Evolutionary conservation across 1,139 yeast genomes (phyloP), one percentile per base, ranked within the genome.

Genomic region (Kurtzmaniella quercitrusa): DNA sequence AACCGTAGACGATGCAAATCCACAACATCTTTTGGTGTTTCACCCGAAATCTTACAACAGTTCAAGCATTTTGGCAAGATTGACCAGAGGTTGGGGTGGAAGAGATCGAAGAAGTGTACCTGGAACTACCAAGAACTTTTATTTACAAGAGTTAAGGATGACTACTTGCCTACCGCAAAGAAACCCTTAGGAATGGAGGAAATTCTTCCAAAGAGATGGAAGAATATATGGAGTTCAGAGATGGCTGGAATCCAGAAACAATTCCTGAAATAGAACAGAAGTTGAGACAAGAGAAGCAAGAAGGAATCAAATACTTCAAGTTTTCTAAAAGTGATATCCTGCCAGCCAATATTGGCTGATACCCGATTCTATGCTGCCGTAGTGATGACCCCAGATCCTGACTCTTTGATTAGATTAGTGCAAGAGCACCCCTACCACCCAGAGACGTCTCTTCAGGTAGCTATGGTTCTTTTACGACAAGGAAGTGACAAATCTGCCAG

Each of bases 71-170:
- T n/a, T 84, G 49, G 80, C 84, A 9, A 72, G 80, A 45, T 62
- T 83, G 21, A 80, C 86, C 1, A 72, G 87, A 51, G 88, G 88
- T 17, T 88, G 95, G 94, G 84, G 89, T 39, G 95, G 95, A 0
- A 78, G 80, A 50, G 95, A 87, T 55, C 79, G 83, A 45, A 64
- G 84, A 41, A 68, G 80, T 11, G 78, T 86, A 5, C 91, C 95
- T 0, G 94, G 94, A 7, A 78, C 88, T 0, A 63, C 82, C 0
- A 71, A 89, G 48, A 84, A 84, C 63, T 87, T 41, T 68, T 79
- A 9, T 68, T 88, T 45, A 82, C 95, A 0, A 81, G 82, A 53
- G 80, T 88, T 36, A 77, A 84, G 57, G 91, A 86, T 49, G 94
- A 86, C 56, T 88, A 93, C 86, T 61, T 87, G 15, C 95, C 95